Evolutionary conservation across 2,329 filamentous ascomycete genomes (phyloP).

Genomic region (Paracamarosporium sp.): DNA sequence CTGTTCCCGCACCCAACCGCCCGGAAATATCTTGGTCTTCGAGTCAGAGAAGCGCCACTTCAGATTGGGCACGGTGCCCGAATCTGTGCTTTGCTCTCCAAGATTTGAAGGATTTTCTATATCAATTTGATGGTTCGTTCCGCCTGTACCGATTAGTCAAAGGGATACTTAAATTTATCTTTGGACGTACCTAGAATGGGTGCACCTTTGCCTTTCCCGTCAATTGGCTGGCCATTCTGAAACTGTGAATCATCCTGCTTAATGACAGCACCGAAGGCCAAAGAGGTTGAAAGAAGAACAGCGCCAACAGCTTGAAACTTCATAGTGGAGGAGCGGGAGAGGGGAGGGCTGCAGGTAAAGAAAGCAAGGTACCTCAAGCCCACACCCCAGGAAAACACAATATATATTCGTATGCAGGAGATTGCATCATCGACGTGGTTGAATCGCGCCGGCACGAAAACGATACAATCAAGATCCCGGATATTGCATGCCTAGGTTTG

Average conservation of each 20-base stretch:
- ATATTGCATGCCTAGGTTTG: background rate
- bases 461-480: slow-evolving; percentile 2
- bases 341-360: slow-evolving; percentile 10
- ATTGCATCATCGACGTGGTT: background rate
- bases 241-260: slow-evolving; percentile 48
- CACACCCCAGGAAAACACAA: background rate
- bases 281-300: slow-evolving; percentile 24
- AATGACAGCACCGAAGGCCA: slow-evolving; percentile 25
- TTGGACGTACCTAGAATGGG: slow-evolving; percentile 60
- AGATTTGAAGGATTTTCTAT: slow-evolving; percentile 70
- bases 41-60: slow-evolving; percentile 75
- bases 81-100: slow-evolving; percentile 67
- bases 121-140: slow-evolving; percentile 68
- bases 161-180: background rate
- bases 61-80: slow-evolving; percentile 69
- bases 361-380: background rate
- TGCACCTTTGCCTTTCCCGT: slow-evolving; percentile 64
- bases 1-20: slow-evolving; percentile 72
- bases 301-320: slow-evolving; percentile 26
- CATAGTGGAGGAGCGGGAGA: slow-evolving; percentile 20
- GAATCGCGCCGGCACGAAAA: background rate
- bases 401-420: background rate
- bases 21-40: slow-evolving; percentile 66
- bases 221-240: slow-evolving; percentile 62
- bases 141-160: slow-evolving; percentile 54